phyloP scores from a whole-genome alignment of 2,329 filamentous ascomycete species.

The Trichoderma hamatum region DNA sequence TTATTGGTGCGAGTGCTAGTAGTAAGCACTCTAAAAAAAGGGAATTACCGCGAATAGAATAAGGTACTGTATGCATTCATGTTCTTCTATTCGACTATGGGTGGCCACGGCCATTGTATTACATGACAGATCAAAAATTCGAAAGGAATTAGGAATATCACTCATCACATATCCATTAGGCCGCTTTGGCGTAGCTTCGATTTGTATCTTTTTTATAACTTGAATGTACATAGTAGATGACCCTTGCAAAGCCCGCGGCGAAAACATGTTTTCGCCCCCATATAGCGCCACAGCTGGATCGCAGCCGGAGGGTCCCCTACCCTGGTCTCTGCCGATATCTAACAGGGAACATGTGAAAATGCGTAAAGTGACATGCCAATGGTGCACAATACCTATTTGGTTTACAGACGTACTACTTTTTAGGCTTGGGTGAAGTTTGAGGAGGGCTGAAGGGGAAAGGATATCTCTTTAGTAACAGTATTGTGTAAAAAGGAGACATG shows the following conservation, averaged over 20 bases:
- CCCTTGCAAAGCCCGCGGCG: not conserved
- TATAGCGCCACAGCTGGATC: not conserved
- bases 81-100: not conserved
- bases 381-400: not conserved
- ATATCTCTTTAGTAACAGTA: not conserved
- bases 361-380: not conserved
- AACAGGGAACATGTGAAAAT: not conserved
- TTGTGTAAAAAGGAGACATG: not conserved
- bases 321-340: not conserved
- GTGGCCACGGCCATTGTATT: not conserved
- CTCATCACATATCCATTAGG: not conserved
- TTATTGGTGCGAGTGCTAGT: not conserved
- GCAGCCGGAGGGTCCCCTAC: not conserved
- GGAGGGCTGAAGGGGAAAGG: not conserved
- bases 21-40: not conserved
- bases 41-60: not conserved
- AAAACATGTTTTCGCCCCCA: not conserved
- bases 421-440: not conserved
- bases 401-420: not conserved
- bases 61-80: not conserved
- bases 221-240: not conserved
- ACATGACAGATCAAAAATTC: not conserved
- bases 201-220: not conserved
- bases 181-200: not conserved
- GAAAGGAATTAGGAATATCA: not conserved